Base-by-base conservation (phyloP, 345 rosid species). In the Rhizophora apiculata region DNA sequence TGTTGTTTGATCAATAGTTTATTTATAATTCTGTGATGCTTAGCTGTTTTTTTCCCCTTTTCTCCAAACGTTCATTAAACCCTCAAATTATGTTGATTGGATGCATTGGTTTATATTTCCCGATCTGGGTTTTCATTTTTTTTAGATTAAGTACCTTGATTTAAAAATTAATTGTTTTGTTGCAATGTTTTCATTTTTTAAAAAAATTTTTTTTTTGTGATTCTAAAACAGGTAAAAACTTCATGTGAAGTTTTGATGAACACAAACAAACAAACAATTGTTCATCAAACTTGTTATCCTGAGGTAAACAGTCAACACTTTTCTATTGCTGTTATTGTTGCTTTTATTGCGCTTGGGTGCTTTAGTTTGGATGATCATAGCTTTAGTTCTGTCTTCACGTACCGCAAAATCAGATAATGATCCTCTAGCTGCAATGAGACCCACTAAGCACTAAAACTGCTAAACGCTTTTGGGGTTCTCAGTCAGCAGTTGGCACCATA, bases 161-260 rank as follows among this genome's bases (percentile, higher is more conserved):
- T 6, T 34, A 7, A 9, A 34, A 43, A 43, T 43, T 13, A 43
- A 13, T 7, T n/a, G 5, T 43, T 10, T 6, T 8, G 32, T 63
- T 13, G 19, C 24, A 36, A 26, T 18, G 32, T 34, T 30, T 6
- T 56, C 58, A 3, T 34, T 4, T 34, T 34, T 34, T 34, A n/a
- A n/a, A n/a, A n/a, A n/a, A n/a, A n/a, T 31, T 31, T 31, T 5
- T 31, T 31, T 1, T 15, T 3, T 2, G 56, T 31, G 11, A 22
- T 69, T 46, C 13, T 32, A 10, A 39, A 4, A 19, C 77, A 82
- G 86, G 69, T 75, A 49, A 79, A 58, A 74, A 26, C 80, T 68
- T 75, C 76, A 6, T 85, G 89, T 31, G 84, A 67, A 62, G 68
- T 85, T 62, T 10, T 74, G 72, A 68, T 85, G 32, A 81, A 85